phyloP scores from a whole-genome alignment of 768 basidiomycete species.

The Atractiella rhizophila region DNA sequence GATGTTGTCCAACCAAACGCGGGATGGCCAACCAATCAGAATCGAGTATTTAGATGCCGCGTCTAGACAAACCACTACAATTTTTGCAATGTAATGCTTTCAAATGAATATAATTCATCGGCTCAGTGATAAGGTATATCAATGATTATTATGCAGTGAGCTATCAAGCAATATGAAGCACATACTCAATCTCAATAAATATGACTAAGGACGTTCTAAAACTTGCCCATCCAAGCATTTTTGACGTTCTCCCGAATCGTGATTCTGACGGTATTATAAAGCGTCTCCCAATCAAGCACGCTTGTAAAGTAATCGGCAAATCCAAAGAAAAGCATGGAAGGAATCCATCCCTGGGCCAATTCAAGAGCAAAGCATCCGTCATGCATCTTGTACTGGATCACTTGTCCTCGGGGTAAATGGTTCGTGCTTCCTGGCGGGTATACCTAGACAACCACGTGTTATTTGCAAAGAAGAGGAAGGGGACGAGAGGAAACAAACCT shows the following conservation, averaged over 20 bases:
- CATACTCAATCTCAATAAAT: too few relatives aligned
- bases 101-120: too few relatives aligned
- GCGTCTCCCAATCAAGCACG: constrained; percentile 60
- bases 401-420: constrained; percentile 49
- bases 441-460: constrained; percentile 15
- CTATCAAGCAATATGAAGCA: too few relatives aligned
- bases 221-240: constrained; percentile 67
- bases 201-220: too few relatives aligned
- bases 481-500: constrained; percentile 24
- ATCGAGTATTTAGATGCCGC: too few relatives aligned
- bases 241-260: constrained; percentile 57
- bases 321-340: constrained; percentile 84
- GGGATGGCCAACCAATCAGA: too few relatives aligned
- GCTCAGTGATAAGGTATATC: too few relatives aligned
- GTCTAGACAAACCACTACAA: too few relatives aligned
- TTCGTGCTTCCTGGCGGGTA: constrained; percentile 69
- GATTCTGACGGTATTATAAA: constrained; percentile 50
- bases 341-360: constrained; percentile 91
- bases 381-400: constrained; percentile 96
- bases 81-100: too few relatives aligned
- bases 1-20: too few relatives aligned
- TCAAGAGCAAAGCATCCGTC: constrained; percentile 88
- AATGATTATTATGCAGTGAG: too few relatives aligned
- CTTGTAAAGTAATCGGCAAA: constrained; percentile 61
- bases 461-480: background rate